Conservation (phyloP, 495 filamentous ascomycete genomes). For the Rusavskia elegans region DNA sequence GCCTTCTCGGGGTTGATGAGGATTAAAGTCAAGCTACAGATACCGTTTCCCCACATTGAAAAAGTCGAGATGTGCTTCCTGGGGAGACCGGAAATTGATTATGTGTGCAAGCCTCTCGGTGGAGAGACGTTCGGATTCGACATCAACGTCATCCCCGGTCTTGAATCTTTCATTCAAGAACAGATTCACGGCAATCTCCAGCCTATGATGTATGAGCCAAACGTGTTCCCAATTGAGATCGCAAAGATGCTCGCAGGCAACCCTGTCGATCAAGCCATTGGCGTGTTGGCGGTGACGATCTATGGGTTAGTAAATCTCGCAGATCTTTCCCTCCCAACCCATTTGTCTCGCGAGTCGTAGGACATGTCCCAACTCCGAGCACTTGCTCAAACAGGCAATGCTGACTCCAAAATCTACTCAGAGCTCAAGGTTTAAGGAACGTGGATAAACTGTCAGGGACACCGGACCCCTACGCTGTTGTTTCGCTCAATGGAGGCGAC, state of each 20-base stretch:
- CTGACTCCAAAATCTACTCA: no score
- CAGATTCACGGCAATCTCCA: constrained; percentile 83
- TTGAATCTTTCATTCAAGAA: constrained; percentile 87
- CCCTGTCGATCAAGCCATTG: constrained; percentile 87
- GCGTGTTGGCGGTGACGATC: constrained; percentile 79
- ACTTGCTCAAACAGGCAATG: no score
- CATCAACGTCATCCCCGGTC: constrained; percentile 93
- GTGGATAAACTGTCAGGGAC: constrained; percentile 85
- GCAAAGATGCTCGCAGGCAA: constrained; percentile 97
- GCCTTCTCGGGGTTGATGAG: constrained; percentile 88
- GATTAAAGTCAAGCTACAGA: constrained; percentile 91
- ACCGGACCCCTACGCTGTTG: constrained; percentile 75
- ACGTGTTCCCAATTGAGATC: constrained; percentile 96
- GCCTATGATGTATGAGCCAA: constrained; percentile 95
- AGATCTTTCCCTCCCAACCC: no score
- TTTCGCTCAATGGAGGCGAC: constrained; percentile 71
- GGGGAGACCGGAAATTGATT: constrained; percentile 64
- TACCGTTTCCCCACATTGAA: constrained; percentile 89
- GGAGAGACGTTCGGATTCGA: constrained; percentile 93
- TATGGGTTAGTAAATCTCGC: no score
- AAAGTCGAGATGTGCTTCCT: constrained; percentile 84
- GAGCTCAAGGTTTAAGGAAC: constrained; percentile 87
- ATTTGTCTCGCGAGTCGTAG: no score
- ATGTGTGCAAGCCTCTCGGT: constrained; percentile 92
- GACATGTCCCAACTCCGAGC: no score